Percentiles rank a stretch among this genome's conserved stretches.
Conservation (phyloP, 495 filamentous ascomycete species). For the Lasiosphaeriaceae sp. region DNA sequence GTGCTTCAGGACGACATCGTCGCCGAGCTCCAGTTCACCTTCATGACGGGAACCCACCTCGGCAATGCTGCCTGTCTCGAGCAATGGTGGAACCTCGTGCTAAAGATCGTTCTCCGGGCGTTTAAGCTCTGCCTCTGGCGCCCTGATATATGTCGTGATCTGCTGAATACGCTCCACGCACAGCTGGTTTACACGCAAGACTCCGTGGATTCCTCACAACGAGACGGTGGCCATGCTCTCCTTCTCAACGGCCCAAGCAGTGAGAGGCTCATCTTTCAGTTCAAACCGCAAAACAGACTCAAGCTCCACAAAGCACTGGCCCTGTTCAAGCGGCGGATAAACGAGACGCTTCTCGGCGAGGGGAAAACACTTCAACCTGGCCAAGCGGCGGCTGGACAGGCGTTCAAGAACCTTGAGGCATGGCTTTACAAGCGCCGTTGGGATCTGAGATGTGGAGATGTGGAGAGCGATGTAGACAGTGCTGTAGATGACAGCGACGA, state of each 20-base stretch:
- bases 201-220: slow-evolving; percentile 47
- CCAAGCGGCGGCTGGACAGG: slow-evolving; percentile 31
- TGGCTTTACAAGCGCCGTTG: slow-evolving; percentile 43
- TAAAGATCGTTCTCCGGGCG: slow-evolving; percentile 65
- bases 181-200: slow-evolving; percentile 71
- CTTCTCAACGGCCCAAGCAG: slow-evolving; percentile 1
- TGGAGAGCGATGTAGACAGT: slow-evolving; percentile 30
- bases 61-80: slow-evolving; percentile 82
- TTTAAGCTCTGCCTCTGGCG: slow-evolving; percentile 52
- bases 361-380: slow-evolving; percentile 26
- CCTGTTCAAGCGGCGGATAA: slow-evolving; percentile 40
- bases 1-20: slow-evolving; percentile 50
- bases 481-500: slow-evolving; percentile 75
- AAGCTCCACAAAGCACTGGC: slow-evolving; percentile 36
- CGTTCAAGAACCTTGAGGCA: slow-evolving; percentile 42
- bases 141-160: slow-evolving; percentile 54
- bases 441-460: slow-evolving; percentile 34
- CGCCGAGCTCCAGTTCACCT: slow-evolving; percentile 86
- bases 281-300: slow-evolving; percentile 33
- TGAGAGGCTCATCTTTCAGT: slow-evolving; percentile 45
- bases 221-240: slow-evolving; percentile 10
- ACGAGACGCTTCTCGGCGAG: slow-evolving; percentile 29
- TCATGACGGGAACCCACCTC: slow-evolving; percentile 74
- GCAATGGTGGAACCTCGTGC: slow-evolving; percentile 78
- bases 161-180: slow-evolving; percentile 60